phyloP scores from a whole-genome alignment of 1,284 basidiomycete species.

The Rhodotorula sp. region DNA sequence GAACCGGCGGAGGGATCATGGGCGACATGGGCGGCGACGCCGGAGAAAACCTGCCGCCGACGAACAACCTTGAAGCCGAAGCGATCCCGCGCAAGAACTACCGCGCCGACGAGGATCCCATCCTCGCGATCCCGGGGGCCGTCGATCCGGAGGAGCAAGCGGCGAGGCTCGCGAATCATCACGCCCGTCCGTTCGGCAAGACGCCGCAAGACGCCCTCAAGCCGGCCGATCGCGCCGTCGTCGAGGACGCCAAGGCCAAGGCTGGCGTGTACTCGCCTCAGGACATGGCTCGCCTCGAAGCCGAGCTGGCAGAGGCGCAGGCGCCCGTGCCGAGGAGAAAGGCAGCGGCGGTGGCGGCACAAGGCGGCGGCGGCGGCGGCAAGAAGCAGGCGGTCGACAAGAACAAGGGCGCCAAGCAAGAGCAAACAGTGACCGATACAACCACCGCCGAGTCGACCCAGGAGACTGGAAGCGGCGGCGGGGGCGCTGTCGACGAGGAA shows the following conservation, averaged over 20 bases:
- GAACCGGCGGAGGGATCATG: neutral
- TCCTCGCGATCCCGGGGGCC: neutral
- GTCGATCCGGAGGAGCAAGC: neutral
- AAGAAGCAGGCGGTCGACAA: neutral
- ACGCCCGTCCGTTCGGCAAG: conserved; percentile 2
- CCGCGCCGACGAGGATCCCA: conserved; percentile 4
- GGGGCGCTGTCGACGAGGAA: neutral
- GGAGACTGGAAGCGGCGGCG: neutral
- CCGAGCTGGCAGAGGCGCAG: neutral
- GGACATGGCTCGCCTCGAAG: neutral
- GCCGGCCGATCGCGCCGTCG: neutral
- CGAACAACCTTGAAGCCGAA: neutral
- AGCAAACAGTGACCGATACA: too few species aligned
- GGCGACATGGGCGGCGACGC: neutral
- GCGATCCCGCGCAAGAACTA: neutral
- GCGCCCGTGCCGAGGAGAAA: neutral
- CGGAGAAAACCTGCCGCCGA: neutral
- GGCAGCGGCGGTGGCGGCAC: too few species aligned
- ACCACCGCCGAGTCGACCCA: neutral
- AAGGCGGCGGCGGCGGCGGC: too few species aligned
- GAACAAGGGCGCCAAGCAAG: neutral
- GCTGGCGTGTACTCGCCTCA: conserved; percentile 1
- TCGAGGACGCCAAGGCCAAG: conserved; percentile 2
- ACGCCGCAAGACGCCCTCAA: neutral
- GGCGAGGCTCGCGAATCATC: conserved; percentile 1